A percentile compares a stretch with the other conserved stretches of the same genome.
Evolutionary conservation across 73 alveolate genomes (phyloP).

Genomic region (Paramecium biaurelia): DNA sequence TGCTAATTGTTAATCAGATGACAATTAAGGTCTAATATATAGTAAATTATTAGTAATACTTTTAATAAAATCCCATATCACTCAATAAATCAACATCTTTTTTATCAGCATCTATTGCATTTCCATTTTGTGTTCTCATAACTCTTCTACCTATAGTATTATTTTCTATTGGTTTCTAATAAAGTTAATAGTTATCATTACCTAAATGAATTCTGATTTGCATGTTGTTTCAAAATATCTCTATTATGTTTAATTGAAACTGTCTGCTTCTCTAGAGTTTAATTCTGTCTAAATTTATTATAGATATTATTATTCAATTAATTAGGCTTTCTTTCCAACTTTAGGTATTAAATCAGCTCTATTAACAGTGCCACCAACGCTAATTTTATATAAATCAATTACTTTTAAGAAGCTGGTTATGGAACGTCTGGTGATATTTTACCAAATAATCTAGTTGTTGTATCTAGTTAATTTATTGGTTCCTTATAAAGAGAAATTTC

Average conservation of each 20-base stretch:
- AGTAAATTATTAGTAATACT: background rate
- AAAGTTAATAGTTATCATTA: background rate
- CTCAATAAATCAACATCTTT: constrained; percentile 63
- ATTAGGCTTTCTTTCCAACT: constrained; percentile 66
- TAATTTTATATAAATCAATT: background rate
- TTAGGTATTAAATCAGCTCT: constrained; percentile 77
- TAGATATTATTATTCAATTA: constrained; percentile 58
- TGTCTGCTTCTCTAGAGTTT: constrained; percentile 62
- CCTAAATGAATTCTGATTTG: constrained; percentile 57
- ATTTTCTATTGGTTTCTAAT: constrained; percentile 65
- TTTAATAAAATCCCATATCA: constrained; percentile 50
- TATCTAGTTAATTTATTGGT: background rate
- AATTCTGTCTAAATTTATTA: constrained; percentile 60
- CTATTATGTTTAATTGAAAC: constrained; percentile 64
- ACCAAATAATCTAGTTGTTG: constrained; percentile 35
- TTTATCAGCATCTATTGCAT: background rate
- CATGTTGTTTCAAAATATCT: constrained; percentile 78
- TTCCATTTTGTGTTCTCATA: constrained; percentile 76
- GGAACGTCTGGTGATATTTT: background rate
- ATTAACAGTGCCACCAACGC: constrained; percentile 65
- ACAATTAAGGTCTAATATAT: background rate
- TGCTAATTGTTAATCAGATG: constrained; percentile 15
- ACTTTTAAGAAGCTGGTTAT: constrained; percentile 43
- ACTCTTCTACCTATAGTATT: constrained; percentile 76
- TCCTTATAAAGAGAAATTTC: background rate